Evolutionary conservation across 805 yeast species (phyloP).

Genomic region (Sugiyamaella boreocaroliniensis): DNA sequence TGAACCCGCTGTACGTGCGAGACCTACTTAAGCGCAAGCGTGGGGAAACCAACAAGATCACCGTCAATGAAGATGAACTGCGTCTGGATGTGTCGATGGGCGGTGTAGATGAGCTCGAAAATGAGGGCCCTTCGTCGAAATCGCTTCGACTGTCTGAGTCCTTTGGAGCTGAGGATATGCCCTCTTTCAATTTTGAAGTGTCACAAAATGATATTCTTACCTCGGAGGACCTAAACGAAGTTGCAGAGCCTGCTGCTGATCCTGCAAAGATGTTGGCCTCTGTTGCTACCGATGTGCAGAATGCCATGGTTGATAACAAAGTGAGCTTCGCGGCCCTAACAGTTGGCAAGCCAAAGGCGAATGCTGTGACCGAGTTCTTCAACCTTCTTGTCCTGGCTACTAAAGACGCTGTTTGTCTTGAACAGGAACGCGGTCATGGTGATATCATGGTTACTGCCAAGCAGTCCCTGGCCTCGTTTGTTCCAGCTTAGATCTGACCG

Average conservation of each 20-base stretch:
- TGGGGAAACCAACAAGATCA: background rate
- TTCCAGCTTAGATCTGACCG: constrained; percentile 12
- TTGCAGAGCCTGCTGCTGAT: background rate
- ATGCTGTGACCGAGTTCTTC: constrained; percentile 70
- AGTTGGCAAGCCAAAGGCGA: constrained; percentile 35
- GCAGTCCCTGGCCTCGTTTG: constrained; percentile 27
- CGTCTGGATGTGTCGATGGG: background rate
- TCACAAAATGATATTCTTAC: background rate
- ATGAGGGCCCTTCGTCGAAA: background rate
- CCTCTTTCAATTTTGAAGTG: background rate
- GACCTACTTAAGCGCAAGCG: constrained; percentile 11
- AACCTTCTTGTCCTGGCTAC: constrained; percentile 79
- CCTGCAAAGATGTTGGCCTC: background rate
- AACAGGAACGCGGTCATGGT: constrained; percentile 56
- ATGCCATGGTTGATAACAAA: constrained; percentile 6
- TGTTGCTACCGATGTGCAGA: background rate
- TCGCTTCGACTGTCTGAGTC: background rate
- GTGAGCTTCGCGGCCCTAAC: constrained; percentile 32
- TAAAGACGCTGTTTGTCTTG: constrained; percentile 56
- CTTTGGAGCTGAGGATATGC: background rate
- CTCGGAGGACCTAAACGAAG: background rate
- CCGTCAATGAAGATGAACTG: background rate
- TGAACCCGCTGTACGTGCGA: constrained; percentile 8
- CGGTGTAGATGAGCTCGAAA: background rate
- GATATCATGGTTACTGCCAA: constrained; percentile 48